Evolutionary conservation across 805 yeast genomes (phyloP), one percentile per base, ranked within the genome.

Genomic region (Schwanniomyces pseudopolymorphus): DNA sequence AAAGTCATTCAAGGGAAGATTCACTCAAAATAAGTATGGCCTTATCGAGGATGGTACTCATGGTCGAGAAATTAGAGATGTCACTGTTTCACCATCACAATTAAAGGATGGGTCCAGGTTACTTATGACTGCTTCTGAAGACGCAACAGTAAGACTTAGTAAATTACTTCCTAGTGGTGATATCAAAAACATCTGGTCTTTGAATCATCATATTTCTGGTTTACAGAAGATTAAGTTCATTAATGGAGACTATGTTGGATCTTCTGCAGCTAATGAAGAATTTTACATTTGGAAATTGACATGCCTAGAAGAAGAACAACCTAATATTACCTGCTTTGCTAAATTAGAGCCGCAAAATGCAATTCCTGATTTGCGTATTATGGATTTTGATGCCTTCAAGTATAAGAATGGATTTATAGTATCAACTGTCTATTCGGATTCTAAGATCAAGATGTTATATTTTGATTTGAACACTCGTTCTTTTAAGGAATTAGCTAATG

Each of bases 191-290:
- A 66, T 64, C 26, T 82, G 89, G 85, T 75, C 86, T 3, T 75
- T 84, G 59, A 79, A 92, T 61, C 80, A 81, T 46, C 99, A 94
- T 62, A 85, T 89, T 3, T 89, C 97, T 1, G 98, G 98, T 1
- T 66, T 94, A 40, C 98, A 92, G 62, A 77, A 80, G 19, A 75
- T 87, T 13, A 81, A 80, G 47, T 80, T 88, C 45, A 70, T 90
- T 33, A 78, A 75, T 52, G 69, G 78, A 0, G 72, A 62, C 2
- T 61, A 27, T 66, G 69, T 54, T 51, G 84, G 49, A 51, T 67
- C 71, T 47, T 78, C 88, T 2, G 87, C 91, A 19, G 95, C 96
- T 0, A 80, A 94, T 58, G 99, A 94, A 62, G 99, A 94, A 66
- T 77, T 94, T 39, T 78, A 79, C 51, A 67, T 89, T 5, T 94